Evolutionary conservation across 306 rosid species (phyloP).

Genomic region (Coriaria nepalensis): DNA sequence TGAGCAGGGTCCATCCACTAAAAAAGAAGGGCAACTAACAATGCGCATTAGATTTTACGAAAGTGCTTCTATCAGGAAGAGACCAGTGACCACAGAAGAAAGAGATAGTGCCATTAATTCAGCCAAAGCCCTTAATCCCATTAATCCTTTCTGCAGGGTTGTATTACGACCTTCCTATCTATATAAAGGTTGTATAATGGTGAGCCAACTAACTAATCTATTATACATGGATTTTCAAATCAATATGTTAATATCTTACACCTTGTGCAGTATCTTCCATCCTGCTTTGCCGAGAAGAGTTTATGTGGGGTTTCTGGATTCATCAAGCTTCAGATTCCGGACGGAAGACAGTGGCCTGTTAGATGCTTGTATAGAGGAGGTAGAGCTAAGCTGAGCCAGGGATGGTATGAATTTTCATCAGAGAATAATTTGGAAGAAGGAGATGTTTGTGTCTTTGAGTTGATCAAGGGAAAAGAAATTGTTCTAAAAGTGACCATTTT

Average conservation of each 20-base stretch:
- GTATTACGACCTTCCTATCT: slow-evolving; percentile 92
- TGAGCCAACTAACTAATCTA: slow-evolving; percentile 22
- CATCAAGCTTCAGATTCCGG: slow-evolving; percentile 72
- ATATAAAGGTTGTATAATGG: slow-evolving; percentile 97
- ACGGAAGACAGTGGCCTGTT: slow-evolving; percentile 80
- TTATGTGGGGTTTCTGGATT: slow-evolving; percentile 80
- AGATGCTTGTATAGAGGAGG: slow-evolving; percentile 86
- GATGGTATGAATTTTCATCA: slow-evolving; percentile 78
- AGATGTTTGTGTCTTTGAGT: slow-evolving; percentile 89
- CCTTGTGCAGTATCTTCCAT: slow-evolving; percentile 75
- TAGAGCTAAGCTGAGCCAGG: slow-evolving; percentile 90
- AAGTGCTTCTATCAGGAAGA: slow-evolving; percentile 95
- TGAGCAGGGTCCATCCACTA: slow-evolving; percentile 42
- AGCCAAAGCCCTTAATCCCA: slow-evolving; percentile 78
- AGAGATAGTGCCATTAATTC: slow-evolving; percentile 68
- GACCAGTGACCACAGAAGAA: slow-evolving; percentile 95
- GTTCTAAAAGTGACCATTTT: slow-evolving; percentile 72
- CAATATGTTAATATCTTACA: slow-evolving; percentile 5
- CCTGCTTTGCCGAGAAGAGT: slow-evolving; percentile 93
- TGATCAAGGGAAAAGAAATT: slow-evolving; percentile 45
- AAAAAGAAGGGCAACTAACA: slow-evolving; percentile 48
- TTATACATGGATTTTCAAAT: neutral
- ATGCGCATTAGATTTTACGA: slow-evolving; percentile 79
- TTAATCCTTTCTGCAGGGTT: slow-evolving; percentile 85
- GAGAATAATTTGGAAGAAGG: slow-evolving; percentile 94